phyloP scores from a whole-genome alignment of 208 protist genomes.

The Trypanosoma platydactyli region DNA sequence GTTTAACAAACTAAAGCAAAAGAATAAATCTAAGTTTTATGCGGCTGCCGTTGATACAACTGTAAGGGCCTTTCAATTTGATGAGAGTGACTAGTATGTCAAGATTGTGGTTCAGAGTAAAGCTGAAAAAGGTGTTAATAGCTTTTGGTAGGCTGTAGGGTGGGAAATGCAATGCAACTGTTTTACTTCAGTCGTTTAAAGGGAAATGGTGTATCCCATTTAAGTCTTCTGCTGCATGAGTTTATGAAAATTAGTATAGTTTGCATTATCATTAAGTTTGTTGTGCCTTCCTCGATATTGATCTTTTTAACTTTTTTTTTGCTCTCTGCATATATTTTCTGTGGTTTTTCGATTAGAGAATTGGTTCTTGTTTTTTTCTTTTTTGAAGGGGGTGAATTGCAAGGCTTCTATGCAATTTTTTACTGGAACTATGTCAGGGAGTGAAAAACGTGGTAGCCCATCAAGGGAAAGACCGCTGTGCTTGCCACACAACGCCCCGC shows the following conservation, averaged over 20 bases:
- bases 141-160: background rate
- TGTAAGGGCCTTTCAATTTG: slow-evolving; percentile 80
- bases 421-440: background rate
- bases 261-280: too few relatives aligned
- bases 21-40: slow-evolving; percentile 90
- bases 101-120: background rate
- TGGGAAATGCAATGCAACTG: background rate
- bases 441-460: background rate
- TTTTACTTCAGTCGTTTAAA: background rate
- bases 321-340: too few relatives aligned
- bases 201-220: background rate
- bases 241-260: too few relatives aligned
- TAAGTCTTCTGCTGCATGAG: too few relatives aligned
- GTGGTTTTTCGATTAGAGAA: too few relatives aligned
- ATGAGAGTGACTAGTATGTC: slow-evolving; percentile 65
- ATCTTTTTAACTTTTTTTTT: slow-evolving; percentile 14
- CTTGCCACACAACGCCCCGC: slow-evolving; percentile 20
- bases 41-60: slow-evolving; percentile 69
- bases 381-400: too few relatives aligned
- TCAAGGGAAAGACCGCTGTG: slow-evolving; percentile 8
- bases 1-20: slow-evolving; percentile 91
- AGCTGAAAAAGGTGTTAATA: background rate
- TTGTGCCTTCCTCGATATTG: too few relatives aligned
- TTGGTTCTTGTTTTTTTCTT: too few relatives aligned
- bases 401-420: background rate